A percentile compares a stretch with the other conserved stretches of the same genome.
phyloP scores from a whole-genome alignment of 768 basidiomycete genomes.

The Tulasnella sp. region DNA sequence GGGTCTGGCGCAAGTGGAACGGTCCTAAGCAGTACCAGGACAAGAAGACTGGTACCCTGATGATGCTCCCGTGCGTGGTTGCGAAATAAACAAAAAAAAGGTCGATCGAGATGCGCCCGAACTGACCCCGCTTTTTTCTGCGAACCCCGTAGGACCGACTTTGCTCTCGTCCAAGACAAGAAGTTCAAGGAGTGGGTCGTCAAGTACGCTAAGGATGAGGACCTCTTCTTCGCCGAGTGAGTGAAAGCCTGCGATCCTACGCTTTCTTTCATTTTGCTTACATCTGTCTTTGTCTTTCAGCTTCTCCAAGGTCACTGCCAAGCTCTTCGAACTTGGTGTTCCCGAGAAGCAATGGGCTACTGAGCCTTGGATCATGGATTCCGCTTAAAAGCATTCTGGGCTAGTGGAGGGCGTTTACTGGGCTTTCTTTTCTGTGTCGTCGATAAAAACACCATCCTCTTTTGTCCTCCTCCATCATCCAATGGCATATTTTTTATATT shows the following conservation, averaged over 20 bases:
- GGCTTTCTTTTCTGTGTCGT: background rate
- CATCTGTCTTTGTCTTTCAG: constrained; percentile 44
- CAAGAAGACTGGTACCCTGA: constrained; percentile 79
- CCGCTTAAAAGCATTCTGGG: constrained; percentile 38
- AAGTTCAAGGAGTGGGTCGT: constrained; percentile 84
- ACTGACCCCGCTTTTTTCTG: constrained; percentile 23
- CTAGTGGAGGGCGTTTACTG: background rate
- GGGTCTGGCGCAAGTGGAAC: constrained; percentile 92
- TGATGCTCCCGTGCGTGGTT: constrained; percentile 92
- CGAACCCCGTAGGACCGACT: constrained; percentile 66
- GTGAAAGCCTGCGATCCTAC: constrained; percentile 34
- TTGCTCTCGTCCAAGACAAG: constrained; percentile 85
- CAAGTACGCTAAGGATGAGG: constrained; percentile 78
- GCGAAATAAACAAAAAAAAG: background rate
- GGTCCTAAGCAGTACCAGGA: constrained; percentile 93
- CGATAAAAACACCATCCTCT: background rate
- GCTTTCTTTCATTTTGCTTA: background rate
- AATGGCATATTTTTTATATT: background rate
- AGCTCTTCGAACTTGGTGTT: constrained; percentile 90
- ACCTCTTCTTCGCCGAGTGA: constrained; percentile 92
- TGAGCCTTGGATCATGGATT: constrained; percentile 74
- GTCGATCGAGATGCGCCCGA: background rate
- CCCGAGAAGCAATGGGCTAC: constrained; percentile 71
- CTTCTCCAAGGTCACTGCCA: constrained; percentile 73
- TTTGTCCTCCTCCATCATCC: background rate